Evolutionary conservation across 768 basidiomycete species (phyloP).

Genomic region (Amanita molliuscula): DNA sequence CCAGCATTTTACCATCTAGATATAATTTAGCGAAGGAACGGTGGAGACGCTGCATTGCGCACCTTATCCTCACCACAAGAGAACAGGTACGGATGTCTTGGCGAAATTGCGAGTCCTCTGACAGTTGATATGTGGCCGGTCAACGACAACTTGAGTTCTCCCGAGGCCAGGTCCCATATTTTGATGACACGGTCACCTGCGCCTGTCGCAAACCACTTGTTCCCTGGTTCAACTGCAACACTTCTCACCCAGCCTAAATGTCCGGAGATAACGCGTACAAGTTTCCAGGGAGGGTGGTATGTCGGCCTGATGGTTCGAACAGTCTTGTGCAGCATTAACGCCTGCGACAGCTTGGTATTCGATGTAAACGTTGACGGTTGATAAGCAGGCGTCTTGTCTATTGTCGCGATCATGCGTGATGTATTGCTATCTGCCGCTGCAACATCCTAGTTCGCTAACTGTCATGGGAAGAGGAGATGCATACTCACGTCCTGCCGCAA

Average conservation of each 20-base stretch:
- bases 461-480: constrained; percentile 5
- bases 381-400: constrained; percentile 62
- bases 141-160: constrained; percentile 92
- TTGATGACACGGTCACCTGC: constrained; percentile 98
- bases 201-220: constrained; percentile 97
- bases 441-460: constrained; percentile 5
- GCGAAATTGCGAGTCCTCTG: constrained; percentile 84
- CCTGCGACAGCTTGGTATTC: constrained; percentile 66
- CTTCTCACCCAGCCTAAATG: constrained; percentile 97
- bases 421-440: constrained; percentile 37
- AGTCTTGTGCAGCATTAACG: constrained; percentile 87
- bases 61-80: constrained; percentile 98
- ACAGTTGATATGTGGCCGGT: constrained; percentile 98
- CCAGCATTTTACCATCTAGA: constrained; percentile 99
- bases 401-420: constrained; percentile 60
- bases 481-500: constrained; percentile 58
- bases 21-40: not conserved
- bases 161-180: constrained; percentile 96
- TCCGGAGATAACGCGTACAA: constrained; percentile 92
- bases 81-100: constrained; percentile 93
- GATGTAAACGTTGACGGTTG: constrained; percentile 65
- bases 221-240: constrained; percentile 94
- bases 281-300: constrained; percentile 95
- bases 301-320: constrained; percentile 90
- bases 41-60: constrained; percentile 5